Evolutionary conservation across 805 yeast species (phyloP).

Genomic region (Yarrowia bubula): DNA sequence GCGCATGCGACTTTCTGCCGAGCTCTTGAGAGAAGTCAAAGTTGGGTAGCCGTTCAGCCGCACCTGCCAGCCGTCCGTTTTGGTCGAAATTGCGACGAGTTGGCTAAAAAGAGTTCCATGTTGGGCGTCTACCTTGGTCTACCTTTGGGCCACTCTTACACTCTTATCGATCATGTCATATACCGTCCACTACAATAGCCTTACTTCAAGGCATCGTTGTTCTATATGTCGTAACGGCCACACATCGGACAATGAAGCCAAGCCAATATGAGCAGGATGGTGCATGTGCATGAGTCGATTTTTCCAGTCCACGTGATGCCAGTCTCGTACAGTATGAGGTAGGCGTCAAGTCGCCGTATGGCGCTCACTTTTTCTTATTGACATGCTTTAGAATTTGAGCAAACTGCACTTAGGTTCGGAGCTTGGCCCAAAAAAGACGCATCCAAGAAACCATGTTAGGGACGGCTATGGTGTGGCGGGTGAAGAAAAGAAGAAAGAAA

Average conservation of each 20-base stretch:
- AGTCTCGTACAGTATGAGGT: too few species aligned
- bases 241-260: slow-evolving; percentile 2
- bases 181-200: neutral
- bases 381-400: neutral
- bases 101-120: neutral
- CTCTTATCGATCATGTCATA: neutral
- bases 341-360: neutral
- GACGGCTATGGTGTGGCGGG: too few species aligned
- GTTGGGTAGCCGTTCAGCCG: slow-evolving; percentile 4
- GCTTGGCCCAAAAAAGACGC: neutral
- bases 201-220: too few species aligned
- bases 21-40: neutral
- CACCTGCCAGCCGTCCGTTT: neutral
- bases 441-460: neutral
- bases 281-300: neutral
- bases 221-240: neutral
- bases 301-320: neutral
- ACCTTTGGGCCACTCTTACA: neutral
- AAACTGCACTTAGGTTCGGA: neutral
- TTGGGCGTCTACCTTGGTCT: neutral
- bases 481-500: too few species aligned
- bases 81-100: neutral
- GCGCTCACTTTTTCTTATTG: neutral
- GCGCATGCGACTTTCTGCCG: neutral
- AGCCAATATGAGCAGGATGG: neutral